Evolutionary conservation across 306 rosid genomes (phyloP), one percentile per base, ranked within the genome.

Genomic region (Elaeagnus macrophylla): DNA sequence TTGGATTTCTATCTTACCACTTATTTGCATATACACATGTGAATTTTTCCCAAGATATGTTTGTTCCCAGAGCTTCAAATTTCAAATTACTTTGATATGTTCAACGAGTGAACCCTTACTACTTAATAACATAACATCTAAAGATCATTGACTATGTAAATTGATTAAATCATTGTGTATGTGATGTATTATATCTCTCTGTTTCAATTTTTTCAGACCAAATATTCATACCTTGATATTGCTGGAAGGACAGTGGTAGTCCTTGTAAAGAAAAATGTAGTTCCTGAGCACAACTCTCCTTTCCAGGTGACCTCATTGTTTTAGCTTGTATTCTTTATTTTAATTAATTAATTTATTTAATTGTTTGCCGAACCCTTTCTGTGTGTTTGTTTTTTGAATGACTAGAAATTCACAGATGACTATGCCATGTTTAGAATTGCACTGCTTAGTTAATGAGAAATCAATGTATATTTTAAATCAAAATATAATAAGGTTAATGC

Each of bases 221-320:
- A 91, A 77, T 73, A 82, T 76, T 87, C 99, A 42, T 91, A 91
- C 71, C 89, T 91, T 77, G 99, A 91, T 66, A 75, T 87, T 15
- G 79, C 85, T 20, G 99, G 99, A 61, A 87, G 99, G 81, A 77
- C 95, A 16, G 96, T 91, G 67, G 81, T 84, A 59, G 94, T 84
- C 72, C 73, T 91, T 25, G 87, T 82, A 81, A 87, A 87, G 88
- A 80, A 75, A 64, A 91, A 87, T 49, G 85, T 57, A 49, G 95
- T 91, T 48, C 99, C 99, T 11, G 99, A 91, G 72, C 99, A 84
- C 60, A 82, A 72, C 71, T 69, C 59, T 59, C 82, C 70, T 69
- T 91, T 91, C 87, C 99, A 87, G 96, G 99, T 91, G 76, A 74
- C 51, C 32, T 20, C 32, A 2, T 20, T 20, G 32, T 20, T 20